Evolutionary conservation across 805 yeast species (phyloP).

Genomic region (Zygotorulaspora chibaensis): DNA sequence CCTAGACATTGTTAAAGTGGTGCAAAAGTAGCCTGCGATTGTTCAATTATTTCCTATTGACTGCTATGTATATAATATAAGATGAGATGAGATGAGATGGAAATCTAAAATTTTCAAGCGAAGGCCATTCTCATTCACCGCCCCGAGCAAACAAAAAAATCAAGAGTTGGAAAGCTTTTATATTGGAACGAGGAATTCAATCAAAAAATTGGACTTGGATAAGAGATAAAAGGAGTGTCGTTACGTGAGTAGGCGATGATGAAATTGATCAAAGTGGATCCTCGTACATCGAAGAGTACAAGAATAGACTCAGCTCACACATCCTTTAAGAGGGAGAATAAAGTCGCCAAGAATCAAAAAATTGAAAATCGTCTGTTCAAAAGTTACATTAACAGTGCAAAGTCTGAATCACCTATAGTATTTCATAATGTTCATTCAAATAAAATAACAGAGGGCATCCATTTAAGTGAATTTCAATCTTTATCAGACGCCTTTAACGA

Average conservation of each 20-base stretch:
- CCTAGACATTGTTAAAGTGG: slow-evolving; percentile 22
- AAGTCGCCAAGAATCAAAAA: neutral
- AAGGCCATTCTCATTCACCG: slow-evolving; percentile 2
- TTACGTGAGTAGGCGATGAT: neutral
- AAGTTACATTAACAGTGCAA: neutral
- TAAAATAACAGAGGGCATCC: slow-evolving; percentile 1
- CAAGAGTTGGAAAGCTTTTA: neutral
- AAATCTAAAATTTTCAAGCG: slow-evolving; percentile 17
- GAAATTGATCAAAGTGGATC: slow-evolving; percentile 16
- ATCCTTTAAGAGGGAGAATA: neutral
- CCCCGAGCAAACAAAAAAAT: neutral
- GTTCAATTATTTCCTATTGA: too few relatives aligned
- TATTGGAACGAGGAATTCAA: neutral
- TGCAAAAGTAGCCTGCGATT: too few relatives aligned
- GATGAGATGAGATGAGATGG: slow-evolving; percentile 17
- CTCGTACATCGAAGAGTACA: slow-evolving; percentile 7
- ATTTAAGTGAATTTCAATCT: neutral
- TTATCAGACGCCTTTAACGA: slow-evolving; percentile 1
- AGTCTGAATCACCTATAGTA: slow-evolving; percentile 5
- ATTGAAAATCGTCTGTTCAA: neutral
- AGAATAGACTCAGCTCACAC: slow-evolving; percentile 1
- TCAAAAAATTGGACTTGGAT: neutral
- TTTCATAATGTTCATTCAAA: slow-evolving; percentile 10
- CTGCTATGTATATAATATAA: neutral
- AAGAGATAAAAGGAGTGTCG: neutral